Evolutionary conservation across 2,329 filamentous ascomycete species (phyloP), one percentile per base, ranked within the genome.

Genomic region (Beauveria sp.): DNA sequence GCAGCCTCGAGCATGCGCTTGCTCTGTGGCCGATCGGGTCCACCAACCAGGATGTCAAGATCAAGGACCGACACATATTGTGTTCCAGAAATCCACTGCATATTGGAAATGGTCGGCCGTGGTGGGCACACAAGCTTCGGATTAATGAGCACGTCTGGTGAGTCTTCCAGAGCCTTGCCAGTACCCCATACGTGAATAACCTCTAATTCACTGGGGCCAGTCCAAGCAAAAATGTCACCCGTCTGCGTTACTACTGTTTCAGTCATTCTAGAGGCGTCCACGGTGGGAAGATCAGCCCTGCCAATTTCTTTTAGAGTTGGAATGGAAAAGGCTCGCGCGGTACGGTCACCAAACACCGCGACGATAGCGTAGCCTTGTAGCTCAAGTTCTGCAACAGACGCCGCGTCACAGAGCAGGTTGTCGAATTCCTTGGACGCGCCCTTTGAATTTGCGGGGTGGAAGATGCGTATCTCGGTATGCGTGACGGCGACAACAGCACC

Each of bases 61-160:
- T 99, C 94, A 2, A 87, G 81, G 0, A 91, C 88, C 1, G 91
- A 91, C 51, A 99, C 83, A 67, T 96, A 89, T 73, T 97, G 93
- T 1, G 93, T 97, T 4, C 94, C 94, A 0, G 92, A 89, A 57
- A 99, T 91, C 94, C 94, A 99, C 75, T 97, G 92, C 43, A 99
- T 75, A 68, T 96, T 96, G 22, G 90, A 96, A 63, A 99, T 99
- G 0, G 92, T 96, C 1, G 94, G 94, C 2, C 94, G 85, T 14
- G 91, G 82, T 2, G 92, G 93, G 24, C 89, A 82, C 18, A 83
- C 70, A 0, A 90, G 82, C 62, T 89, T 80, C 0, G 90, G 86
- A 70, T 97, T 96, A 73, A 90, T 84, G 3, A 99, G 79, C 8
- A 80, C 84, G 70, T 97, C 92, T n/a, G 84, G 75, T 1, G 77